Percentiles rank a stretch among this genome's conserved stretches.
Conservation (phyloP, 176 grass and related monocot species). For the Coix lacrymajobi region DNA sequence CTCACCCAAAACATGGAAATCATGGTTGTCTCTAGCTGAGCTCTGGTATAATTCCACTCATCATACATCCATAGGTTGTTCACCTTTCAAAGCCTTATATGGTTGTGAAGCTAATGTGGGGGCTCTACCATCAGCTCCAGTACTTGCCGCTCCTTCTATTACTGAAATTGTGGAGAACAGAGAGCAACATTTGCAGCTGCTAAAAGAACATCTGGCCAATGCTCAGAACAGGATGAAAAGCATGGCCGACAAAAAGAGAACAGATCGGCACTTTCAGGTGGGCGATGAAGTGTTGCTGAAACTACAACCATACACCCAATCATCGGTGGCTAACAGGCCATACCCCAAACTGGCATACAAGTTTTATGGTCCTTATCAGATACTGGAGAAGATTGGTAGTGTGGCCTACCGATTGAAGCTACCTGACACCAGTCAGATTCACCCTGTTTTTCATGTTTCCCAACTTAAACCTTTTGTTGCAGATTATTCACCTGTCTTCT, state of each 20-base stretch:
- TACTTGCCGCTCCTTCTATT: no score
- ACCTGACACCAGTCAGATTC: fast-evolving
- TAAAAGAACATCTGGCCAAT: fast-evolving
- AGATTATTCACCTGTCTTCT: neutral
- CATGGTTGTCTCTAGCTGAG: neutral
- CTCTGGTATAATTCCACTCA: neutral
- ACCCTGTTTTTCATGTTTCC: neutral
- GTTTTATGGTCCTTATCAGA: neutral
- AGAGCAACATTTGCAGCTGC: fast-evolving
- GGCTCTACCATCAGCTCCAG: fast-evolving
- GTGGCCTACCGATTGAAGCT: neutral
- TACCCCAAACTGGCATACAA: neutral
- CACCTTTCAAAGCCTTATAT: neutral
- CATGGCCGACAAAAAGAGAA: fast-evolving
- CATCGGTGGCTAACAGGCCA: neutral
- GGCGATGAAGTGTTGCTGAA: neutral
- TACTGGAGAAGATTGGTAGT: fast-evolving
- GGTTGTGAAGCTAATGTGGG: neutral
- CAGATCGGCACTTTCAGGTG: fast-evolving
- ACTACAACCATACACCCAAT: neutral
- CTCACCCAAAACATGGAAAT: neutral
- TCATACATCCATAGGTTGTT: fast-evolving
- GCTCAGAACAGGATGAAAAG: neutral
- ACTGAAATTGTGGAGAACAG: fast-evolving
- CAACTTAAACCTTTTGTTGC: neutral